Evolutionary conservation across 2,329 filamentous ascomycete species (phyloP).

Genomic region (Fusarium sublunatum): DNA sequence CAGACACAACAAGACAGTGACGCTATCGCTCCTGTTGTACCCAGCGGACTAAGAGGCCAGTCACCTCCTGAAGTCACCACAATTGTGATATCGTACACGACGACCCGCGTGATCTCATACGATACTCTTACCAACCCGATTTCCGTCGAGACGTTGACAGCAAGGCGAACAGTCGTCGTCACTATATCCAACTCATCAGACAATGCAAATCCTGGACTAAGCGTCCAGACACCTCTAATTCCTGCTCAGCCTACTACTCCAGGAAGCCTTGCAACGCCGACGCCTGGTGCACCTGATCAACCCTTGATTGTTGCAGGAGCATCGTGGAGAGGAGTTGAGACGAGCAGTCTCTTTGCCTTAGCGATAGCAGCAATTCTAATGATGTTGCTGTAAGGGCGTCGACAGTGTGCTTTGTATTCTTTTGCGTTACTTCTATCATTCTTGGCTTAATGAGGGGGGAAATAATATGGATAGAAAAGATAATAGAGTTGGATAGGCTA

Average conservation of each 20-base stretch:
- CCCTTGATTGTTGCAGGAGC: conserved; percentile 9
- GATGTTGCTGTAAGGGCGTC: conserved; percentile 16
- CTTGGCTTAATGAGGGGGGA: conserved; percentile 8
- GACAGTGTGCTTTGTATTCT: neutral
- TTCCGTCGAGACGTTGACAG: conserved; percentile 24
- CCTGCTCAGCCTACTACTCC: conserved; percentile 9
- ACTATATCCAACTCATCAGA: conserved; percentile 9
- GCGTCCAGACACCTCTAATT: neutral
- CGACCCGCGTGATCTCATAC: conserved; percentile 25
- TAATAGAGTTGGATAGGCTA: neutral
- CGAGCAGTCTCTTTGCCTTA: conserved; percentile 23
- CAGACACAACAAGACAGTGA: neutral
- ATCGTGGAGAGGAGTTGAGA: conserved; percentile 26
- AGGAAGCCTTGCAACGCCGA: conserved; percentile 13
- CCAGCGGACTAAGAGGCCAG: conserved; percentile 9
- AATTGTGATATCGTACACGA: conserved; percentile 29
- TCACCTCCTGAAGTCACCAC: conserved; percentile 16
- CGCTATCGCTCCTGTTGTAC: conserved; percentile 6
- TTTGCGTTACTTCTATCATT: conserved; percentile 1
- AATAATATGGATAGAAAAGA: conserved; percentile 6
- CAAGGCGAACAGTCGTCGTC: conserved; percentile 28
- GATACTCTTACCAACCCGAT: conserved; percentile 14
- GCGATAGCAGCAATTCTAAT: conserved; percentile 23
- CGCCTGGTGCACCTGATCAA: conserved; percentile 24
- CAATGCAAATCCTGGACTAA: too few species aligned